phyloP scores from a whole-genome alignment of 2,329 filamentous ascomycete species.

The Cercospora canescens region DNA sequence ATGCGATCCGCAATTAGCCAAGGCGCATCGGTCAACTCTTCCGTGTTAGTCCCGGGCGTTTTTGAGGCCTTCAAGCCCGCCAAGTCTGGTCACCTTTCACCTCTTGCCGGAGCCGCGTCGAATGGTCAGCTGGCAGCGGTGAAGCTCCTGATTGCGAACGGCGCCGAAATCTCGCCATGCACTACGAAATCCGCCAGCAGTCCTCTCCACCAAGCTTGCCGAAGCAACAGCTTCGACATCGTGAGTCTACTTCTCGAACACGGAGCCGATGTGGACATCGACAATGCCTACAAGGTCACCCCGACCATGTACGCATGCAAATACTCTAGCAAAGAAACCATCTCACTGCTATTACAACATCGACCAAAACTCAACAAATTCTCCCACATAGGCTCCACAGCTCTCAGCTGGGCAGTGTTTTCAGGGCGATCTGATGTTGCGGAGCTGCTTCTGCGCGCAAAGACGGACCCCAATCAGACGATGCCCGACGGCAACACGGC shows the following conservation, averaged over 20 bases:
- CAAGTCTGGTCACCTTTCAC: conserved; percentile 34
- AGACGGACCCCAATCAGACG: conserved; percentile 29
- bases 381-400: conserved; percentile 34
- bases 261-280: conserved; percentile 31
- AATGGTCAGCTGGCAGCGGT: conserved; percentile 31
- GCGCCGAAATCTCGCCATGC: conserved; percentile 33
- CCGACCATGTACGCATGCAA: conserved; percentile 38
- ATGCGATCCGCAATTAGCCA: conserved; percentile 29
- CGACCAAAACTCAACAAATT: conserved; percentile 28
- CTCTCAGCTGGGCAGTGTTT: conserved; percentile 34
- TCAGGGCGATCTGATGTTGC: conserved; percentile 28
- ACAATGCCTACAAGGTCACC: conserved; percentile 34
- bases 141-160: conserved; percentile 30
- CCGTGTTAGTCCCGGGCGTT: conserved; percentile 28
- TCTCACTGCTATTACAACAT: conserved; percentile 30
- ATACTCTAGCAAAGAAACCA: conserved; percentile 27
- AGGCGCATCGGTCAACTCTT: conserved; percentile 32
- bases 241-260: conserved; percentile 28
- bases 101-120: conserved; percentile 35
- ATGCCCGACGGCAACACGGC: conserved; percentile 33
- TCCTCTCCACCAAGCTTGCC: conserved; percentile 35
- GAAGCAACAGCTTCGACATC: conserved; percentile 31
- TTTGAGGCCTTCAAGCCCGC: conserved; percentile 38
- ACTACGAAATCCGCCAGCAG: conserved; percentile 30
- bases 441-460: conserved; percentile 30